Conservation (phyloP, 2,329 filamentous ascomycete species). For the Pyricularia pennisetigena region DNA sequence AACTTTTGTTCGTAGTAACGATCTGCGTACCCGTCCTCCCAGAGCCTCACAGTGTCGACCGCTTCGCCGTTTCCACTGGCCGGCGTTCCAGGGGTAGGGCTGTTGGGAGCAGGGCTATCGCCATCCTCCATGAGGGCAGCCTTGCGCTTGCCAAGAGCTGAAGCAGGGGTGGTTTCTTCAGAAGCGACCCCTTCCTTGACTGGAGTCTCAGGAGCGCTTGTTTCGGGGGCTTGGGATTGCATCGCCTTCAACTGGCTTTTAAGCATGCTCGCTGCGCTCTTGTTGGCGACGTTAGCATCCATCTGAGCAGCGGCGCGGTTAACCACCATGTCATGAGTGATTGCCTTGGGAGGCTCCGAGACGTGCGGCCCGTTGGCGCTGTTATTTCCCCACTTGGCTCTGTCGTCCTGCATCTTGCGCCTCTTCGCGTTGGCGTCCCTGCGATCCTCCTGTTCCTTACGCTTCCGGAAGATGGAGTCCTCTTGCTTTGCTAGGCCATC, state of each 20-base stretch:
- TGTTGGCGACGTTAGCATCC: slow-evolving; percentile 75
- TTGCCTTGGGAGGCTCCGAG: slow-evolving; percentile 29
- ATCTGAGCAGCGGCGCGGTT: slow-evolving; percentile 49
- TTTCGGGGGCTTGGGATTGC: slow-evolving; percentile 15
- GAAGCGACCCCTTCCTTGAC: slow-evolving; percentile 11
- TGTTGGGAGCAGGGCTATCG: slow-evolving; percentile 44
- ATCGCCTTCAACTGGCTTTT: slow-evolving; percentile 64
- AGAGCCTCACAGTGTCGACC: slow-evolving; percentile 75
- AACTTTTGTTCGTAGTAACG: slow-evolving; percentile 98
- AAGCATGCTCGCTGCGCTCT: slow-evolving; percentile 82
- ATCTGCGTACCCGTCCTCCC: slow-evolving; percentile 93
- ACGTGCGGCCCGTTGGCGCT: background rate
- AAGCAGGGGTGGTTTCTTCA: slow-evolving; percentile 12
- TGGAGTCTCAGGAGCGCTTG: slow-evolving; percentile 4
- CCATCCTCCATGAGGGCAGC: slow-evolving; percentile 57
- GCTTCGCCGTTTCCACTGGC: slow-evolving; percentile 23
- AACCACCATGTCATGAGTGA: slow-evolving; percentile 84
- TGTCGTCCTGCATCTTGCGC: slow-evolving; percentile 59
- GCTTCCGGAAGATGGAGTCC: slow-evolving; percentile 81
- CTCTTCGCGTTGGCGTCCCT: slow-evolving; percentile 72
- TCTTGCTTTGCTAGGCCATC: slow-evolving; percentile 85
- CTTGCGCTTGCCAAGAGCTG: slow-evolving; percentile 57
- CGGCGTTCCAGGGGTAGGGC: slow-evolving; percentile 32
- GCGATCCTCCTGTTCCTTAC: slow-evolving; percentile 78
- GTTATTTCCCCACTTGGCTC: slow-evolving; percentile 7